These are phyloP conservation scores for Cryptococcus sp. DNA, from an alignment of 1,284 basidiomycete species.

Conservation along the genomic window DNA sequence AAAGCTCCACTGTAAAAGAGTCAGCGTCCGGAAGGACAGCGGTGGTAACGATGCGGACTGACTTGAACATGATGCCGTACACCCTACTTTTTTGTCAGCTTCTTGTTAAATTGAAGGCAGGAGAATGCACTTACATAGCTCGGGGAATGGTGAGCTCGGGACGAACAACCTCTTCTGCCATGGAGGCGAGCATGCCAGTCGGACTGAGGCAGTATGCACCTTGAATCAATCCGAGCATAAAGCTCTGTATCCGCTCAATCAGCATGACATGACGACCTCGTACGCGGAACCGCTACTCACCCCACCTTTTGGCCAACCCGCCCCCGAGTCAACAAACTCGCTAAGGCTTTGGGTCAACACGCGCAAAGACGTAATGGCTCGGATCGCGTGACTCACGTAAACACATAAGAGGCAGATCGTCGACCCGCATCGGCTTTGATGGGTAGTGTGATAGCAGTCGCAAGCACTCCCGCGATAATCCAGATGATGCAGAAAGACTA, in stretches of 20 bases:
- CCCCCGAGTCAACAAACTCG: slow-evolving; percentile 47
- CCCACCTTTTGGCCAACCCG: slow-evolving; percentile 46
- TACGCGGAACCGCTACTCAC: slow-evolving; percentile 16
- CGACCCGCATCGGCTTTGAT: slow-evolving; percentile 46
- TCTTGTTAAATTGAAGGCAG: too few relatives aligned
- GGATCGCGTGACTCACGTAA: slow-evolving; percentile 21
- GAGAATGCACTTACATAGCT: slow-evolving; percentile 37
- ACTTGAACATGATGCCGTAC: slow-evolving; percentile 30
- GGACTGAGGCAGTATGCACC: slow-evolving; percentile 43
- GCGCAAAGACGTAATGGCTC: too few relatives aligned
- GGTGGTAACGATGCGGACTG: slow-evolving; percentile 4
- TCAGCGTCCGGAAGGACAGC: too few relatives aligned
- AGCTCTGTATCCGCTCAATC: slow-evolving; percentile 25
- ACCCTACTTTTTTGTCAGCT: slow-evolving; percentile 15
- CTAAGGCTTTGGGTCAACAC: slow-evolving; percentile 12
- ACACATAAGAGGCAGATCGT: slow-evolving; percentile 35
- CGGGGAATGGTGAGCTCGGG: slow-evolving; percentile 47
- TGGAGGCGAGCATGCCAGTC: slow-evolving; percentile 48
- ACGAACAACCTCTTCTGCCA: slow-evolving; percentile 51
- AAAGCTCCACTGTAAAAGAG: slow-evolving; percentile 19
- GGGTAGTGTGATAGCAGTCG: slow-evolving; percentile 51
- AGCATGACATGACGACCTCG: neutral
- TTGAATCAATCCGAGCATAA: slow-evolving; percentile 43
- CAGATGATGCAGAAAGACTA: slow-evolving; percentile 35
- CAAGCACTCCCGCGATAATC: slow-evolving; percentile 41